Evolutionary conservation across 345 rosid species (phyloP).

Genomic region (Eucalyptus camaldulensis): DNA sequence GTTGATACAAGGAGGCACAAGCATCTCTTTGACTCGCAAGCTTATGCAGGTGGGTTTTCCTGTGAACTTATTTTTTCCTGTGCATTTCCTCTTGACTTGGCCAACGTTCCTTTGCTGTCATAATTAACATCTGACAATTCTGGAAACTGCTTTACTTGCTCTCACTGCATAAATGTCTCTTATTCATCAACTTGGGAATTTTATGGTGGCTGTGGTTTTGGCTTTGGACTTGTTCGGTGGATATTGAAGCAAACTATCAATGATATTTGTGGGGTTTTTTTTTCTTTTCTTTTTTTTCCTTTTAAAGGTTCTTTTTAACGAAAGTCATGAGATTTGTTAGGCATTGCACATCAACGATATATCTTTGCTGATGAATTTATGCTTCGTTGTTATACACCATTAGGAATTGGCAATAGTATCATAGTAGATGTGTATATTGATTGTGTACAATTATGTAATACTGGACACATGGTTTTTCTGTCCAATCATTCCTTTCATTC

Average conservation of each 20-base stretch:
- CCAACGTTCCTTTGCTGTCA: background rate
- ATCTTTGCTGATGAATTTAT: background rate
- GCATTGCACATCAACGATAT: background rate
- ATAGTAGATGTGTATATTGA: background rate
- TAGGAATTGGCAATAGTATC: background rate
- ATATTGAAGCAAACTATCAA: background rate
- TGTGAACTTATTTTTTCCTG: background rate
- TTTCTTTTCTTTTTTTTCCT: too few species aligned
- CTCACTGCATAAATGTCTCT: background rate
- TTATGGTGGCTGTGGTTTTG: background rate
- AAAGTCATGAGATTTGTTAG: background rate
- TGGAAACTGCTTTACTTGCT: background rate
- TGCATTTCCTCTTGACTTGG: background rate
- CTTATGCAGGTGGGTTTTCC: constrained; percentile 71
- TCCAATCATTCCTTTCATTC: background rate
- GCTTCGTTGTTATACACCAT: background rate
- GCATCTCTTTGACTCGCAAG: constrained; percentile 76
- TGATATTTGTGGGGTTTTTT: background rate
- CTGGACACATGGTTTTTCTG: background rate
- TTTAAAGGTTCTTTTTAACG: background rate
- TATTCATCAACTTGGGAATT: background rate
- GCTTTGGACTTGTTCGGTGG: background rate
- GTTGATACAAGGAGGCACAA: constrained; percentile 59
- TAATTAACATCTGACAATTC: background rate
- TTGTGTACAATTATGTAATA: background rate